Evolutionary conservation across 495 filamentous ascomycete genomes (phyloP).

Genomic region (Aspergillus wentii): DNA sequence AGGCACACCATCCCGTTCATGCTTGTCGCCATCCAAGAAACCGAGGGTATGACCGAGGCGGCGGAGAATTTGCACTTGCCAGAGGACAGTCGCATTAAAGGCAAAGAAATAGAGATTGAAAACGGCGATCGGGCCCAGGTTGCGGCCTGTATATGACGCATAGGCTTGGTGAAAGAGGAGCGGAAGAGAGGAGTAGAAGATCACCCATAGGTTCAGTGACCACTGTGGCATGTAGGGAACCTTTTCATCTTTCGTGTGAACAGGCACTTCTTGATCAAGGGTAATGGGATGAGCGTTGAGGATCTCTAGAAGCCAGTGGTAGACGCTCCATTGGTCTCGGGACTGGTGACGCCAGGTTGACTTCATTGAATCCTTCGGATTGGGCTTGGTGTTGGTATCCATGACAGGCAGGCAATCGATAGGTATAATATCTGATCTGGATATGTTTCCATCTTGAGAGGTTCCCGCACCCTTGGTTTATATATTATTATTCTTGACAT

Average conservation of each 20-base stretch:
- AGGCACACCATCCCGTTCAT: slow-evolving; percentile 22
- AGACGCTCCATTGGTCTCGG: slow-evolving; percentile 28
- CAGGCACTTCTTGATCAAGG: slow-evolving; percentile 28
- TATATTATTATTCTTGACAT: too few species aligned
- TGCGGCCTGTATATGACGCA: slow-evolving; percentile 22
- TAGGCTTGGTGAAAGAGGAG: slow-evolving; percentile 32
- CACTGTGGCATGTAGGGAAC: slow-evolving; percentile 34
- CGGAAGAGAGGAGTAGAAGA: slow-evolving; percentile 33
- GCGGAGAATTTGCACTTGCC: slow-evolving; percentile 23
- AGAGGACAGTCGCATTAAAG: slow-evolving; percentile 28
- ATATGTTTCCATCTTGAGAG: too few species aligned
- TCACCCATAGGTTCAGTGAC: slow-evolving; percentile 32
- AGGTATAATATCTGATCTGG: too few species aligned
- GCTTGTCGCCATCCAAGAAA: slow-evolving; percentile 23
- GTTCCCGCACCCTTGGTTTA: too few species aligned
- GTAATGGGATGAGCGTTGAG: slow-evolving; percentile 31
- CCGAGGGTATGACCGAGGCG: slow-evolving; percentile 18
- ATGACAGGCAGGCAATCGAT: too few species aligned
- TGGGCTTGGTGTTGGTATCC: too few species aligned
- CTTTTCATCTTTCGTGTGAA: slow-evolving; percentile 33
- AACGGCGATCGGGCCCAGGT: slow-evolving; percentile 22
- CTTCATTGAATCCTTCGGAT: slow-evolving; percentile 39
- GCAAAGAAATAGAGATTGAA: slow-evolving; percentile 35
- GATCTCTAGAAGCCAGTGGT: slow-evolving; percentile 29
- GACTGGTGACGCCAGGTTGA: slow-evolving; percentile 35